Base-by-base conservation (phyloP, 108 stramenopile species). In the Mediolabrus comicus region DNA sequence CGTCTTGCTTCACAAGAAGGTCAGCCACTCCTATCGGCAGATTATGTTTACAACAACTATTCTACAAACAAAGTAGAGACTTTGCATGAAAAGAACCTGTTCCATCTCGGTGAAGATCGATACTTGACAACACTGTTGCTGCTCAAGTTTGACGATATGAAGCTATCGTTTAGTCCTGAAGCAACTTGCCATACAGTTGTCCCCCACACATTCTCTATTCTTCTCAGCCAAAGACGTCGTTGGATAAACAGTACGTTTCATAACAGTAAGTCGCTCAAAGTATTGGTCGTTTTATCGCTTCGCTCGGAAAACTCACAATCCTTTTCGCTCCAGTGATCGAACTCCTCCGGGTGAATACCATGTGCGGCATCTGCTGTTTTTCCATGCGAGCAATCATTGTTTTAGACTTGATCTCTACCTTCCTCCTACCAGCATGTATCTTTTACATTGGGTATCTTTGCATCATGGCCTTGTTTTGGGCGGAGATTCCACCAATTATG, bases 51-150 rank as follows among this genome's bases (percentile, higher is more conserved):
- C 62, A 56, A 67, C 34, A 49, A 60, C 11, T 75, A 81, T 59
- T 22, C 75, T 13, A 74, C 58, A 6, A 81, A 81, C 43, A 71
- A 77, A 67, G 71, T 81, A 39, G 67, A 77, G 24, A 62, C 73
- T 2, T 66, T 81, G 39, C 80, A 81, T 28, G 75, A 77, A 3
- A 81, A 81, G 71, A 81, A 81, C 35, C 71, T 81, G 4, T 81
- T 77, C 36, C 75, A 81, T 17, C 75, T 81, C 5, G 80, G 80
- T 28, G 80, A 81, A 59, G 80, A 81, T 58, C 41, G 80, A 12
- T 77, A 77, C 75, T 57, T 81, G 14, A 81, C 80, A 3, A 81
- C 80, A 10, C 52, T 81, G 12, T 38, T 81, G 19, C 65, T 81
- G 2, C 70, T 65, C 12, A 62, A 77, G 39, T 77, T 72, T 35